Base-by-base conservation (phyloP, 129 eudicot genomes). In the Centaurea solstitialis region DNA sequence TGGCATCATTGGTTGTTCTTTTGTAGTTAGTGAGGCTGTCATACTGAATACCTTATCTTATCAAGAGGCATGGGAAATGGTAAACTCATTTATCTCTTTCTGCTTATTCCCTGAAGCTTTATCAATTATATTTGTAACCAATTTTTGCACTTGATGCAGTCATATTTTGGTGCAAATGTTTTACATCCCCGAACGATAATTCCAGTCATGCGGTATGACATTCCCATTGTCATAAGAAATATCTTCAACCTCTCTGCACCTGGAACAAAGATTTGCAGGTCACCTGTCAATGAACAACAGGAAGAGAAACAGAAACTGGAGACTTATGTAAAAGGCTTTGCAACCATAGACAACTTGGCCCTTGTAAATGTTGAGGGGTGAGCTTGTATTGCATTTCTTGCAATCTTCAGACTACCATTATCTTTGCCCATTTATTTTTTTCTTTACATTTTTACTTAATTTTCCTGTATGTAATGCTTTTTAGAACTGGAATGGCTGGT, bases 21-120 rank as follows among this genome's bases (percentile, higher is more conserved):
- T 68, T 83, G 86, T 94, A 96, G 99, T 96, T 83, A 93, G 90
- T 83, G 99, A 96, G 87, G 99, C 99, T 76, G 99, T 96, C 79
- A 81, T 96, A 76, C 83, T 96, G 81, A 74, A 89, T 83, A 84
- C 86, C 28, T 83, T 93, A 70, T 93, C 99, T 59, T 96, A 96
- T 86, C 99, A 96, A 87, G 98, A 96, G 89, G 99, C 99, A 72
- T 96, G 99, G 99, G 99, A 96, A 88, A 96, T 96, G 99, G 99
- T 96, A 79, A 88, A 15, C 38, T 35, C 37, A 11, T 70, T 61
- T 12, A 70, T 82, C 81, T 76, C 18, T 61, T 76, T 76, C 38
- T 39, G 66, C 24, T 76, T 69, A 70, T 26, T 26, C 73, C 72
- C 2, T 81, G 24, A 66, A 65, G 9, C 30, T 11, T 41, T 81